Conservation (phyloP, 257 asterid species). For the Agastache rugosa region DNA sequence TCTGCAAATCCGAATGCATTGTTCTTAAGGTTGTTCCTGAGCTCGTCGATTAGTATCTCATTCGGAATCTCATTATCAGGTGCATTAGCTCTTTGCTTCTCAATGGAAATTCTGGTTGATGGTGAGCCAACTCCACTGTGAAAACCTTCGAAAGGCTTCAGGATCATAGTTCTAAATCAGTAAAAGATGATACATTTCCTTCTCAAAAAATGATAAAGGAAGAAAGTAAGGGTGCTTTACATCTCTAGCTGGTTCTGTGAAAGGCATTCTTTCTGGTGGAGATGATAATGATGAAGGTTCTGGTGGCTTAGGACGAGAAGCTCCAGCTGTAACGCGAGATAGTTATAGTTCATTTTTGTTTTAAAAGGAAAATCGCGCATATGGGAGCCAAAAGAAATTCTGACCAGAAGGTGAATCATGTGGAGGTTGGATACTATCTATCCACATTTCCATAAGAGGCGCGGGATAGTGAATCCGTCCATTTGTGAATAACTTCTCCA, state of each 20-base stretch:
- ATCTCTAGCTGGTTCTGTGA: conserved; percentile 50
- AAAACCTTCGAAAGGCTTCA: conserved; percentile 68
- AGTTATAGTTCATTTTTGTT: not conserved
- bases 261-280: conserved; percentile 55
- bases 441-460: conserved; percentile 70
- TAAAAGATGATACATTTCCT: not conserved
- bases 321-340: conserved; percentile 51
- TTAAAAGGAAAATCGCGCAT: conserved; percentile 18
- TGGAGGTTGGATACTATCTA: conserved; percentile 62
- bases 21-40: conserved; percentile 47
- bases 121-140: conserved; percentile 52
- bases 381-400: conserved; percentile 35
- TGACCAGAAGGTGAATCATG: conserved; percentile 85
- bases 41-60: conserved; percentile 54
- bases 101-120: conserved; percentile 51
- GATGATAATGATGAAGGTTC: conserved; percentile 74
- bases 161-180: conserved; percentile 46
- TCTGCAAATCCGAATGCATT: conserved; percentile 38
- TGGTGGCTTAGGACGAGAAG: conserved; percentile 60
- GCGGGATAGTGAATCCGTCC: conserved; percentile 68
- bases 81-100: conserved; percentile 59
- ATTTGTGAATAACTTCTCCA: conserved; percentile 51
- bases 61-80: conserved; percentile 44
- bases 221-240: conserved; percentile 49
- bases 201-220: not conserved